Base-by-base conservation (phyloP, 805 yeast species). In the Myxozyma nipponensis region DNA sequence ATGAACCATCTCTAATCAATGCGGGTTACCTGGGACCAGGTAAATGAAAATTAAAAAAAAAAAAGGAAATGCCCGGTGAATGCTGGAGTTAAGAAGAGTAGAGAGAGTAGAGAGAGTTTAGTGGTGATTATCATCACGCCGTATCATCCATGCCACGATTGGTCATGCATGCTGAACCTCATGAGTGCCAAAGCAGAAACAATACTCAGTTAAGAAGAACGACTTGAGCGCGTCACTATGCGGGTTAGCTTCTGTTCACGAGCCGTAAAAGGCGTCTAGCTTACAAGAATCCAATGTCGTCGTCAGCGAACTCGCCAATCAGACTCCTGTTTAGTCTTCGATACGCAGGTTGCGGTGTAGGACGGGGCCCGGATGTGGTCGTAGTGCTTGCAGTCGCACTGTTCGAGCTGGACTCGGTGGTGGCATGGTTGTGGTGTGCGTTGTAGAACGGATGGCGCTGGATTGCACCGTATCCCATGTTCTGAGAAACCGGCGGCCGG, bases 391-490 rank as follows among this genome's bases (percentile, higher is more conserved):
- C 32, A 9, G 13, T 13, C 10, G 10, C 22, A n/a, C 10, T 10
- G 22, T 6, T 9, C 18, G 18, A 5, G 46, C 42, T 18, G 39
- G 38, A 19, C 37, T 26, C 46, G 36, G 42, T 39, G 34, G 23
- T 45, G 24, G 44, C 37, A 13, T 44, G 23, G 19, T 42, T 37
- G 3, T 49, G 22, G n/a, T 42, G 25, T 3, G 50, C 50, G 25
- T 48, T 46, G 45, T 54, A 54, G 42, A 54, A 54, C 1, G 58
- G 58, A 30, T 54, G 58, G 4, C 58, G 57, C 28, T 45, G 49
- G 25, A 54, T 54, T 6, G 58, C 57, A 21, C 58, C 58, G 39
- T 54, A 54, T 19, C 58, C 58, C 58, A 54, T 54, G 41, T 54
- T 54, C 43, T 54, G 58, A 24, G 58, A 54, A 26, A 54, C 52